Evolutionary conservation across 257 asterid genomes (phyloP), one percentile per base, ranked within the genome.

Genomic region (Jaltomata sinuosa): DNA sequence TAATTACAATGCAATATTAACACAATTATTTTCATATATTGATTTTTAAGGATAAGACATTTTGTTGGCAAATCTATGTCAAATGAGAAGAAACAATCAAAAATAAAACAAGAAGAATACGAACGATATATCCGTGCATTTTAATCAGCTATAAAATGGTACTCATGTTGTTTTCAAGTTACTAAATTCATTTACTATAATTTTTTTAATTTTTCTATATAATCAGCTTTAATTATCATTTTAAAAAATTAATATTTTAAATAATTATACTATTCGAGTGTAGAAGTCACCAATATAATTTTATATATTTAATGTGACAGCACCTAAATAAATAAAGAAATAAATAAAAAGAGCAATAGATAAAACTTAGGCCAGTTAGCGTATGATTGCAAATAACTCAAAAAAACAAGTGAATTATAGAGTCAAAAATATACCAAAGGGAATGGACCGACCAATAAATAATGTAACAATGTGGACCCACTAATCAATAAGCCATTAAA

Each of bases 401-500:
- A 87, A 85, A 86, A 86, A 79, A 84, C 68, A 54, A 76, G 87
- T 64, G 82, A 57, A 77, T 72, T 55, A 72, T 85, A 72, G 71
- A 82, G 88, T 61, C 54, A 82, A 83, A 89, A 88, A 85, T 84
- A 69, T 38, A 86, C 72, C 65, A 36, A 22, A 87, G 87, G 77
- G 54, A 36, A 85, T 84, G 83, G 88, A 82, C 88, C 90, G 45
- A 72, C 84, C 64, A 54, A 83, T 85, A 80, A 87, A 83, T 85
- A 85, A 83, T 69, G 85, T 85, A 84, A 79, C 80, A 47, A 71
- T 83, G 78, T 87, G 93, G 93, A 84, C 94, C 95, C 94, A 72
- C 71, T 86, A 87, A 87, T 91, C 87, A 90, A 92, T 84, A 91
- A 80, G 88, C 84, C 89, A 91, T 88, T 91, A 87, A 93, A 89